Base-by-base conservation (phyloP, 2,329 filamentous ascomycete genomes). In the Tolypocladium tropicale region DNA sequence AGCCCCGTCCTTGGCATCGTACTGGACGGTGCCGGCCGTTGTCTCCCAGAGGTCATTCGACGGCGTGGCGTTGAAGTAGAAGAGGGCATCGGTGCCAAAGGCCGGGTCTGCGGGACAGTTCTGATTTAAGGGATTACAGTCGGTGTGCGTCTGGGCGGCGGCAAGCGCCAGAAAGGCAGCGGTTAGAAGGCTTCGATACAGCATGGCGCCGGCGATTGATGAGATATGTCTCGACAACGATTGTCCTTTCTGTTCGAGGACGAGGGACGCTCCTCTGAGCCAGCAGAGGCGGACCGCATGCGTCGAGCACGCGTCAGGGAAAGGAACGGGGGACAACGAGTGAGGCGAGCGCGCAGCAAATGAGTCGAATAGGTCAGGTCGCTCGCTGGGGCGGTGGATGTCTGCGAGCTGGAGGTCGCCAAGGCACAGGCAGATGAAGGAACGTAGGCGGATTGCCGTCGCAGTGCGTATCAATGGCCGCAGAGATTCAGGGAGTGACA, bases 81-180 rank as follows among this genome's bases (percentile, higher is more conserved):
- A 88, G 51, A 74, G 76, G 70, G 85, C 78, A 34, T 78, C 69
- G 54, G 82, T 82, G 56, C 85, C 83, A 21, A 95, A 79, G 14
- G 89, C 91, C 2, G 83, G 78, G 68, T 94, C 81, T 43, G 83
- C 70, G 1, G 88, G 83, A 68, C 91, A 95, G 61, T 75, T 71
- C 48, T 79, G 72, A 61, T 90, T 80, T 65, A 86, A 77, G 6
- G 93, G 92, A 67, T 95, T 85, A 76, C 92, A 97, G 46, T 78
- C 70, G 9, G 89, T 90, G 56, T 73, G 83, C 34, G 91, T 90
- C 70, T 96, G 93, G 52, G 87, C 90, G 39, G 78, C 62, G 52
- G 77, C 75, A 48, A 80, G 70, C 55, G 79, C 65, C 56, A 80
- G 64, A 56, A 72, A 67, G 54, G 73, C 73, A 7, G 63, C 65